phyloP scores from a whole-genome alignment of 108 stramenopile species.

The Cyclotella choctawhatcheeana region DNA sequence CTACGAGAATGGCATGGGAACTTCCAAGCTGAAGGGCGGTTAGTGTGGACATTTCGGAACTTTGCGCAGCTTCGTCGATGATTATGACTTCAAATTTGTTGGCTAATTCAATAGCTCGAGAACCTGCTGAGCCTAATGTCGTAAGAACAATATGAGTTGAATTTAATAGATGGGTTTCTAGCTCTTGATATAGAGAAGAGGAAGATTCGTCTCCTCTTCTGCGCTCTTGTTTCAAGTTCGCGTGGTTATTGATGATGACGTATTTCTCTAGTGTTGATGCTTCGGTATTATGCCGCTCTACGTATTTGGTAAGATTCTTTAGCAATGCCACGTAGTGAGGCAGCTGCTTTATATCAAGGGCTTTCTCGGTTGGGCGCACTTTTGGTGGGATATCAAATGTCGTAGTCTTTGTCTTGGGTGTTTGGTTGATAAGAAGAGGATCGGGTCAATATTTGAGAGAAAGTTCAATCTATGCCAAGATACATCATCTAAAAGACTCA shows the following conservation, averaged over 20 bases:
- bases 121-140: constrained; percentile 79
- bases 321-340: constrained; percentile 52
- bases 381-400: constrained; percentile 52
- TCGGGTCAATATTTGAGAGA: not conserved
- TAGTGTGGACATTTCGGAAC: constrained; percentile 83
- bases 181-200: constrained; percentile 11
- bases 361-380: constrained; percentile 38
- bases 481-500: not conserved
- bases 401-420: constrained; percentile 33
- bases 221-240: constrained; percentile 31
- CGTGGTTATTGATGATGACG: constrained; percentile 40
- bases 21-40: constrained; percentile 77
- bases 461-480: not conserved
- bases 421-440: not conserved
- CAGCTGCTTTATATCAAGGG: constrained; percentile 38
- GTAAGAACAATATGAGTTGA: constrained; percentile 78
- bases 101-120: constrained; percentile 43
- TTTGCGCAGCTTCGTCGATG: constrained; percentile 93
- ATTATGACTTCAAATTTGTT: constrained; percentile 79
- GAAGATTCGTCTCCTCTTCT: constrained; percentile 10
- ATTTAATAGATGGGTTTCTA: constrained; percentile 63
- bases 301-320: constrained; percentile 51
- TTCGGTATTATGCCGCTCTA: constrained; percentile 50
- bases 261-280: constrained; percentile 45
- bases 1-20: constrained; percentile 72